A percentile compares a stretch with the other conserved stretches of the same genome.
These are phyloP conservation scores for Pueraria montana DNA, from an alignment of 306 rosid species.

Conservation along the genomic window DNA sequence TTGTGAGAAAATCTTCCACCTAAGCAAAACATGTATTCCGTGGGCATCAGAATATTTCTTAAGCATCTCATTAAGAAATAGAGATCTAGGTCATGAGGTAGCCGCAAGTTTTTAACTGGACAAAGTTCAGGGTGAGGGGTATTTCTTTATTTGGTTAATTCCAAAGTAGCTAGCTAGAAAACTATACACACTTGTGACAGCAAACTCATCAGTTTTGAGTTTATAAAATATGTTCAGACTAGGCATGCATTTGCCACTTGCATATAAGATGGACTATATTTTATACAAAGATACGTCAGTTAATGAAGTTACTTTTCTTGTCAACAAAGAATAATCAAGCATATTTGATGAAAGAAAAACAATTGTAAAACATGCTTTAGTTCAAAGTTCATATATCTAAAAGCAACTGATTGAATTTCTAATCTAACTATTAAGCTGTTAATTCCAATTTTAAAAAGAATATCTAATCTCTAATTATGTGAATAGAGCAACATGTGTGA, in stretches of 20 bases:
- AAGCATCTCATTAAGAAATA: conserved; percentile 43
- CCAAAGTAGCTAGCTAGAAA: conserved; percentile 1
- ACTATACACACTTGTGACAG: conserved; percentile 35
- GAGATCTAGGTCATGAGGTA: conserved; percentile 49
- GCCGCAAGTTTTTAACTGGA: conserved; percentile 38
- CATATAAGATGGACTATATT: not conserved
- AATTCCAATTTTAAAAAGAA: too few species aligned
- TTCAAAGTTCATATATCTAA: not conserved
- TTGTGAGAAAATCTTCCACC: conserved; percentile 61
- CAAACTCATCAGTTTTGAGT: conserved; percentile 1
- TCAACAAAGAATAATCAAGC: not conserved
- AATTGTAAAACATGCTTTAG: not conserved
- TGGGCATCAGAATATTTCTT: conserved; percentile 50
- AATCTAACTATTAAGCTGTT: too few species aligned
- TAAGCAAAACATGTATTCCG: conserved; percentile 60
- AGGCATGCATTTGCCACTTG: conserved; percentile 20
- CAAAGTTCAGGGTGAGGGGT: not conserved
- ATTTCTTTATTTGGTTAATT: conserved; percentile 25
- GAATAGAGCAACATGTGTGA: too few species aligned
- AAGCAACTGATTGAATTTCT: not conserved
- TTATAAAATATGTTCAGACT: conserved; percentile 16
- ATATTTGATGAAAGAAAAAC: not conserved
- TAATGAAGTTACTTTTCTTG: not conserved
- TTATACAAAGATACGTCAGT: not conserved
- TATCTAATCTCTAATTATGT: too few species aligned